Percentiles rank a stretch among this genome's conserved stretches.
These are phyloP conservation scores for Cerrena zonata DNA, from an alignment of 1,284 basidiomycete genomes.

Conservation along the genomic window DNA sequence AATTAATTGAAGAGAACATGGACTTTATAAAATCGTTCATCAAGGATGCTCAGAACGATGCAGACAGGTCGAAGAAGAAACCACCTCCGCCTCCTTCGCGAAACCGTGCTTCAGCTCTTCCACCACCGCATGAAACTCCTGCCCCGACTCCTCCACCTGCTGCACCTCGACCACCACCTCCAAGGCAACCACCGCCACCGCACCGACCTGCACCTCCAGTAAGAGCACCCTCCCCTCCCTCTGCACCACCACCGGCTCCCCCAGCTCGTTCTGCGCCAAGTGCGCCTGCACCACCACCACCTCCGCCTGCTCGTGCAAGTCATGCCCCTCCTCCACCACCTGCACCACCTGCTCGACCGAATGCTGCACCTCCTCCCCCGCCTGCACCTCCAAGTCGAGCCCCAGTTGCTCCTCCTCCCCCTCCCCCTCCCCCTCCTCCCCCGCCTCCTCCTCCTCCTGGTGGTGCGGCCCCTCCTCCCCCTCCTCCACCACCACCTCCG, in stretches of 20 bases:
- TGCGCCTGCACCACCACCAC: slow-evolving; percentile 15
- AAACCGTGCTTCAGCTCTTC: slow-evolving; percentile 27
- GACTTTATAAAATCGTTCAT: slow-evolving; percentile 88
- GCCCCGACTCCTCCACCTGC: slow-evolving; percentile 15
- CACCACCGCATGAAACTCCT: slow-evolving; percentile 33
- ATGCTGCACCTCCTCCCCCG: slow-evolving; percentile 22
- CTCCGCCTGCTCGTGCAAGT: slow-evolving; percentile 1
- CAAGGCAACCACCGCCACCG: slow-evolving; percentile 17
- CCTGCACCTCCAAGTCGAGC: slow-evolving; percentile 30
- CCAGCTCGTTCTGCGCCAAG: slow-evolving; percentile 24
- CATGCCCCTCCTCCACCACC: slow-evolving; percentile 26
- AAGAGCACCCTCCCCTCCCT: slow-evolving; percentile 24
- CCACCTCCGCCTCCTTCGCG: slow-evolving; percentile 52
- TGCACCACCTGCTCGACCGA: slow-evolving; percentile 17
- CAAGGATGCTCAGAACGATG: slow-evolving; percentile 45
- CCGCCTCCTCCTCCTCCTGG: slow-evolving; percentile 27
- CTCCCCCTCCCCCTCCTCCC: slow-evolving; percentile 22
- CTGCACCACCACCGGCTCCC: slow-evolving; percentile 17
- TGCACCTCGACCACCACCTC: slow-evolving; percentile 16
- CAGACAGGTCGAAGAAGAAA: slow-evolving; percentile 37
- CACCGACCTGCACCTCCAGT: slow-evolving; percentile 17
- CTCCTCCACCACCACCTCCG: slow-evolving; percentile 31
- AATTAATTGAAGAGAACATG: slow-evolving; percentile 70
- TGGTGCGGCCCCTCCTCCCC: slow-evolving; percentile 24
- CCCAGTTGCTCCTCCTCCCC: slow-evolving; percentile 32